Conservation (phyloP, 1,284 basidiomycete genomes). For the Boletus albobrunnescens region DNA sequence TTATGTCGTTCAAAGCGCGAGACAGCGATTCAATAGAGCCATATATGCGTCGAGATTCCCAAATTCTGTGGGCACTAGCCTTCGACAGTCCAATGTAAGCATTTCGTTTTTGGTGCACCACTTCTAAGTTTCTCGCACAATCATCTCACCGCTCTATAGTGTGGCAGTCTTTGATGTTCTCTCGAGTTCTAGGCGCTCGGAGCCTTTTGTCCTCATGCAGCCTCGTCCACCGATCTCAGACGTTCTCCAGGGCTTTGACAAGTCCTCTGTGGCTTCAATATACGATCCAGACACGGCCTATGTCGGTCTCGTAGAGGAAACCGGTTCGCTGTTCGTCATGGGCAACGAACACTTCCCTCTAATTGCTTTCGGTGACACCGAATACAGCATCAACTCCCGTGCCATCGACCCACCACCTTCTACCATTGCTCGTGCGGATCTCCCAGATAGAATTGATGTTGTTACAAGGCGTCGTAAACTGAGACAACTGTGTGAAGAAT, state of each 20-base stretch:
- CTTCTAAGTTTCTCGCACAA: conserved; percentile 7
- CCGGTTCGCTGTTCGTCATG: conserved; percentile 75
- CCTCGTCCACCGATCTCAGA: conserved; percentile 68
- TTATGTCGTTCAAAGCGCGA: conserved; percentile 64
- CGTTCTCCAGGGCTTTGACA: conserved; percentile 43
- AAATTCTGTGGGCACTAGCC: conserved; percentile 43
- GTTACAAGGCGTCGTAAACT: conserved; percentile 42
- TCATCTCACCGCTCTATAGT: conserved; percentile 35
- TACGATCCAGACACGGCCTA: conserved; percentile 60
- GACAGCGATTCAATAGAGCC: conserved; percentile 24
- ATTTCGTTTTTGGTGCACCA: background rate
- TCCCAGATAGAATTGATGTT: conserved; percentile 42
- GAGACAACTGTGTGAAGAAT: conserved; percentile 36
- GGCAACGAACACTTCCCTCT: conserved; percentile 70
- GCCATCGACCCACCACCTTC: conserved; percentile 39
- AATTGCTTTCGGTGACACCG: conserved; percentile 60
- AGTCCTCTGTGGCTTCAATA: conserved; percentile 36
- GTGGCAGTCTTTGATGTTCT: conserved; percentile 81
- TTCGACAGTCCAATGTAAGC: conserved; percentile 33
- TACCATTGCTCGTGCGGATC: conserved; percentile 26
- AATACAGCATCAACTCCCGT: conserved; percentile 28
- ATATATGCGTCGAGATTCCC: conserved; percentile 33
- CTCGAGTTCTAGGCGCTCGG: conserved; percentile 40
- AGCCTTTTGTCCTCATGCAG: conserved; percentile 75
- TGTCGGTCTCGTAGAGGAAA: conserved; percentile 69